Percentiles rank a stretch among this genome's conserved stretches.
These are phyloP conservation scores for Byssoonygena ceratinophila DNA, from an alignment of 2,329 filamentous ascomycete species.

Conservation along the genomic window DNA sequence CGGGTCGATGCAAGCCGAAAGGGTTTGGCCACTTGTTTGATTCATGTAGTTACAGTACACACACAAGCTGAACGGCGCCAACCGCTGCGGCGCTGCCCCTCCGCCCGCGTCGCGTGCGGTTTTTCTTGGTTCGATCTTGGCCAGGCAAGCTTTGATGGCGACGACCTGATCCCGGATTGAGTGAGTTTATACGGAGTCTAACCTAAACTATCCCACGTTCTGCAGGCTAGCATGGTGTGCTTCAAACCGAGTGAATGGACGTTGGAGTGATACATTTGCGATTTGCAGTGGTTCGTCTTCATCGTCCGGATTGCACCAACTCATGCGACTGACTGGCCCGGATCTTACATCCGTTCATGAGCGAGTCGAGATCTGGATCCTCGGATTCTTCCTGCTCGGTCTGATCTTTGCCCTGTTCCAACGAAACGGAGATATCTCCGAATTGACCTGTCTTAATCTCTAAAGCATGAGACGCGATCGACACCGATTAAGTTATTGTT, in stretches of 20 bases:
- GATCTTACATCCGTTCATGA: not conserved
- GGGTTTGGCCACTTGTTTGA: not conserved
- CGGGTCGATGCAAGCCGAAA: not conserved
- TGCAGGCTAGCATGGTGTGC: not conserved
- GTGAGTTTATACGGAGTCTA: not conserved
- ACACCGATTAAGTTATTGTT: conserved; percentile 1
- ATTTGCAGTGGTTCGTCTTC: not conserved
- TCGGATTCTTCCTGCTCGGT: not conserved
- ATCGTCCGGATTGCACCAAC: not conserved
- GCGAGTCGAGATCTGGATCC: not conserved
- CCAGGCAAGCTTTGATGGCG: not conserved
- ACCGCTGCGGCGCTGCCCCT: not conserved
- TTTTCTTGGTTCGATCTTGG: not conserved
- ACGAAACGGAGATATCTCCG: conserved; percentile 4
- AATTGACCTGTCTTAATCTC: not conserved
- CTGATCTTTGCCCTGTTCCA: not conserved
- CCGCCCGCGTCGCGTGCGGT: not conserved
- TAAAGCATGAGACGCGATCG: not conserved
- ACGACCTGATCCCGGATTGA: not conserved
- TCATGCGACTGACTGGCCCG: not conserved
- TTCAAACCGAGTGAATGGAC: not conserved
- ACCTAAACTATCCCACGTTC: not conserved
- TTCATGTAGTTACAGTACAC: not conserved
- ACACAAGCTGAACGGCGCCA: not conserved
- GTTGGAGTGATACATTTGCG: not conserved